Percentiles rank a stretch among this genome's conserved stretches.
Evolutionary conservation across 345 rosid genomes (phyloP).

Genomic region (Gossypium bickii): DNA sequence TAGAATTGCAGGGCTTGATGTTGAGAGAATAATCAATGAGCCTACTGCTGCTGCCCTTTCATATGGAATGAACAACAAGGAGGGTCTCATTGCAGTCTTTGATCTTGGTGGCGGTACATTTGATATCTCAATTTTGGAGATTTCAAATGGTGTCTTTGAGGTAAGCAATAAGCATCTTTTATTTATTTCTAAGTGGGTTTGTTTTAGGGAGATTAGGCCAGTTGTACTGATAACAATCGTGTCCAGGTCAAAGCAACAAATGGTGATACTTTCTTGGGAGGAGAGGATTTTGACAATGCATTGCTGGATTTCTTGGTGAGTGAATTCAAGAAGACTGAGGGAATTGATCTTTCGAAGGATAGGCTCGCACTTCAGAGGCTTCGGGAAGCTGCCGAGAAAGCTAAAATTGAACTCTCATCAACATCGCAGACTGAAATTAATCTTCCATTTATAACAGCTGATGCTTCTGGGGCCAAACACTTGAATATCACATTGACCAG

Average conservation of each 20-base stretch:
- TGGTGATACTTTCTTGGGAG: conserved; percentile 97
- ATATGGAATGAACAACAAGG: conserved; percentile 87
- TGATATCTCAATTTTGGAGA: conserved; percentile 82
- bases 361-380: conserved; percentile 87
- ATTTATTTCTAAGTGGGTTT: not conserved
- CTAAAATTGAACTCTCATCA: conserved; percentile 85
- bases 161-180: conserved; percentile 19
- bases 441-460: conserved; percentile 87
- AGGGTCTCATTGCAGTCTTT: conserved; percentile 87
- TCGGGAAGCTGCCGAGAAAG: conserved; percentile 82
- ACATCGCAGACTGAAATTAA: conserved; percentile 80
- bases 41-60: conserved; percentile 97
- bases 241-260: conserved; percentile 90
- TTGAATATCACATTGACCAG: conserved; percentile 75
- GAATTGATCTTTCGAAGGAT: conserved; percentile 72
- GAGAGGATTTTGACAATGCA: conserved; percentile 86
- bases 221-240: not conserved
- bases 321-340: conserved; percentile 69
- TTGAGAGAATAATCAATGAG: conserved; percentile 83
- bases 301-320: conserved; percentile 69
- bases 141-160: conserved; percentile 94
- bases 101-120: conserved; percentile 95
- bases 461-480: conserved; percentile 81
- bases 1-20: conserved; percentile 84
- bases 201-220: not conserved